Conservation (phyloP, 768 basidiomycete species). For the Amanita thiersii region DNA sequence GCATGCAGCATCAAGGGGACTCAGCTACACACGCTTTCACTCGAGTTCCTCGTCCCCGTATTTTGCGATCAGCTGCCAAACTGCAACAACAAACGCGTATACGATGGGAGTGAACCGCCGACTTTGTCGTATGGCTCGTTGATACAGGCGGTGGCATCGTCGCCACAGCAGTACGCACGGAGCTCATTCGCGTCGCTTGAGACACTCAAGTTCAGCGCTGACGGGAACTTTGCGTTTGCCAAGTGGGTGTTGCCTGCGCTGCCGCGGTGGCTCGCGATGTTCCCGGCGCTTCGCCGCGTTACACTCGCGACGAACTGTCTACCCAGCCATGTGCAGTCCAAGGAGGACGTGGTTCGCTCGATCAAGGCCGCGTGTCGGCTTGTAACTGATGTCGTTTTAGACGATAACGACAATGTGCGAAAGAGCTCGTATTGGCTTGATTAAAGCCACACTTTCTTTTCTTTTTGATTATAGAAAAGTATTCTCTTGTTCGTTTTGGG, state of each 20-base stretch:
- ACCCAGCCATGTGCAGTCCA: constrained; percentile 1
- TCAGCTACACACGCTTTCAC: constrained; percentile 7
- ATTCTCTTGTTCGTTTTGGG: neutral
- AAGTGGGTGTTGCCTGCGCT: constrained; percentile 15
- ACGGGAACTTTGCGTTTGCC: constrained; percentile 15
- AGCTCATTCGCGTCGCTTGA: constrained; percentile 4
- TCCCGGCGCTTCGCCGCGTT: constrained; percentile 12
- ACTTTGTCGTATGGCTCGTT: no score
- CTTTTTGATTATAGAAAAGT: neutral
- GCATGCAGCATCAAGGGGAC: constrained; percentile 1
- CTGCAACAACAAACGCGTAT: neutral
- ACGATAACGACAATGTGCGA: constrained; percentile 6
- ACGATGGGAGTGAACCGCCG: neutral
- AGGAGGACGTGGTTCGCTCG: constrained; percentile 2
- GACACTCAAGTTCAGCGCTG: constrained; percentile 13
- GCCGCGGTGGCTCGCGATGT: constrained; percentile 15
- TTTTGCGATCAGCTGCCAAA: constrained; percentile 2
- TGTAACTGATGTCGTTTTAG: constrained; percentile 9
- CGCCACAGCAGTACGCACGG: neutral
- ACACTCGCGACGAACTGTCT: constrained; percentile 13
- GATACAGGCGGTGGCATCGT: neutral
- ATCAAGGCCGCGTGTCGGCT: constrained; percentile 10
- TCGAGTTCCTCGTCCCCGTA: constrained; percentile 14
- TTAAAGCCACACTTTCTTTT: neutral
- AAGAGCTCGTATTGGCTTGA: neutral